Evolutionary conservation across 768 basidiomycete genomes (phyloP), one percentile per base, ranked within the genome.

Genomic region (Mycena filopes): DNA sequence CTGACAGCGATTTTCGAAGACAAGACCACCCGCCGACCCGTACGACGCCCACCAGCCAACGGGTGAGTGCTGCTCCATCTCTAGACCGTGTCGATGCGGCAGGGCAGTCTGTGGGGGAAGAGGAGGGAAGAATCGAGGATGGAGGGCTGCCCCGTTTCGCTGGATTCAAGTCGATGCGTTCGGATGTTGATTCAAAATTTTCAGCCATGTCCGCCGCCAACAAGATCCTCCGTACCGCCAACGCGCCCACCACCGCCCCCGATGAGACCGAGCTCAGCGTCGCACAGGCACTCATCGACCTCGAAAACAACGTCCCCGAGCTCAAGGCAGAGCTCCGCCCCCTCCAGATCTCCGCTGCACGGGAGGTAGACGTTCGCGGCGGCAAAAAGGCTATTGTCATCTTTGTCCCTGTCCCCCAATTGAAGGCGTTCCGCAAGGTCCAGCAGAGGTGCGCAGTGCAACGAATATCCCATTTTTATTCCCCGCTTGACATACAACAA

Each of bases 311-410:
- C 79, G 96, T 98, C 65, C 94, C 96, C 67, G 98, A 99, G 82
- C 91, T 99, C 84, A 99, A 98, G 90, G 76, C 87, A 62, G 98
- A 99, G 85, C 91, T 99, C 69, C 91, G 96, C 51, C 89, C 91
- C 65, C 89, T 99, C 71, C 96, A 98, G 78, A 98, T 99, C 82
- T 97, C 95, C 71, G 94, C 96, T 69, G 98, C 98, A 70, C 96
- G 96, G 76, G 98, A 99, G 83, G 93, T 99, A 71, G 98, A 99
- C 77, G 96, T 99, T 73, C 94, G 96, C 75, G 98, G 97, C 68
- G 98, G 98, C 77, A 98, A 98, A 86, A 99, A 99, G 86, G 98
- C 98, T 55, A 96, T 99, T 74, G 95, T 99, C 68, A 84, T 99
- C 79, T 99, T 99, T 76, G 96, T 99, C 49, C 98, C 98, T 61